phyloP scores from a whole-genome alignment of 345 rosid genomes.

The Salix suchowensis region DNA sequence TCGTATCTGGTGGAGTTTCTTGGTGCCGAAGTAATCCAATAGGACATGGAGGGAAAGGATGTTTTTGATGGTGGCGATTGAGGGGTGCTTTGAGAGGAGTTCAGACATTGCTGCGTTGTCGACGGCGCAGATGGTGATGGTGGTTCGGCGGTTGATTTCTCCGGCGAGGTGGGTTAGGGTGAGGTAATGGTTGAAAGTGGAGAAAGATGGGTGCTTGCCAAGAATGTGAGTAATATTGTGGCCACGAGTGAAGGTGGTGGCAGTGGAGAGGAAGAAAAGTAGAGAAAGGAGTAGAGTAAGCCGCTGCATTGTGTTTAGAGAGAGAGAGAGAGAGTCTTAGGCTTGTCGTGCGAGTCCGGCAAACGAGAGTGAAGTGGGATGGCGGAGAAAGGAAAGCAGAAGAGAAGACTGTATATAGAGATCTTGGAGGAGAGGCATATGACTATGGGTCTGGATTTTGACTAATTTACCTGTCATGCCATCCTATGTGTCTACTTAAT shows the following conservation, averaged over 20 bases:
- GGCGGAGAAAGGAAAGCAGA: background rate
- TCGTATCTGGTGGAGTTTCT: conserved; percentile 88
- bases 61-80: conserved; percentile 70
- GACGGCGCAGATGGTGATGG: conserved; percentile 84
- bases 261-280: conserved; percentile 27
- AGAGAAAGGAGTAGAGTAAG: background rate
- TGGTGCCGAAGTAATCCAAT: conserved; percentile 85
- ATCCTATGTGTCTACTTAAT: background rate
- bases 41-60: conserved; percentile 87
- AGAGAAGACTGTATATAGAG: background rate
- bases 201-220: conserved; percentile 60
- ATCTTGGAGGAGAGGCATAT: background rate
- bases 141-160: conserved; percentile 76
- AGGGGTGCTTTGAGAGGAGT: conserved; percentile 53
- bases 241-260: conserved; percentile 33
- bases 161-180: conserved; percentile 72
- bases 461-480: conserved; percentile 19
- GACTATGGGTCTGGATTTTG: conserved; percentile 8
- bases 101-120: conserved; percentile 74
- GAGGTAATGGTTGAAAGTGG: conserved; percentile 87
- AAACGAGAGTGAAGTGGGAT: background rate
- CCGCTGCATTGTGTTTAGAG: conserved; percentile 28
- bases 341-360: too few species aligned
- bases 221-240: conserved; percentile 79
- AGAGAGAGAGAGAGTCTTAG: background rate